These are phyloP conservation scores for Phytophthora pseudosyringae DNA, from an alignment of 352 stramenopile genomes.

Conservation along the genomic window DNA sequence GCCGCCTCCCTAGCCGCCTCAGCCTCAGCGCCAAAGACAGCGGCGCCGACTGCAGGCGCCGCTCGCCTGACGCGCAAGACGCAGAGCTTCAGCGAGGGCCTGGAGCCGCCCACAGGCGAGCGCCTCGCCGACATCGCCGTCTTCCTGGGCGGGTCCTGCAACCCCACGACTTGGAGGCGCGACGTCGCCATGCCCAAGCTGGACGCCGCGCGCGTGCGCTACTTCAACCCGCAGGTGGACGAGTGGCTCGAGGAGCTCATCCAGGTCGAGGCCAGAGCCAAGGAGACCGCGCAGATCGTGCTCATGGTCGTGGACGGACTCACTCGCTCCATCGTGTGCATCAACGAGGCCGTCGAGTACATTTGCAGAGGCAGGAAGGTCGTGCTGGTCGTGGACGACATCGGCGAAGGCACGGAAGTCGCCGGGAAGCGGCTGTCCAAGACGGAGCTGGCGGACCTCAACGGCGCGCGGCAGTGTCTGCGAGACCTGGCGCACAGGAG, in stretches of 20 bases:
- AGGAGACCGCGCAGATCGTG: conserved; percentile 84
- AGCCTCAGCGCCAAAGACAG: conserved; percentile 19
- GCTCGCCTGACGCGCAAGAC: conserved; percentile 47
- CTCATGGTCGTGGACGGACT: conserved; percentile 86
- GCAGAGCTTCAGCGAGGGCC: conserved; percentile 58
- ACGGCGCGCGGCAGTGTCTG: conserved; percentile 82
- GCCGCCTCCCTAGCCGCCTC: neutral
- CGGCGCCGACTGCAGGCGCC: conserved; percentile 12
- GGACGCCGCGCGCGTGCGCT: conserved; percentile 66
- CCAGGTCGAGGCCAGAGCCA: conserved; percentile 77
- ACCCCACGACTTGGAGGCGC: conserved; percentile 87
- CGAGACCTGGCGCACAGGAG: conserved; percentile 62
- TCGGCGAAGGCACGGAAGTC: conserved; percentile 52
- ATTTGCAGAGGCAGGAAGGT: conserved; percentile 79
- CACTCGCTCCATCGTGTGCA: conserved; percentile 85
- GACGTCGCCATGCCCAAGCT: conserved; percentile 84
- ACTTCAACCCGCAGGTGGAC: conserved; percentile 91
- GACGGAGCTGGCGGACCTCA: conserved; percentile 82
- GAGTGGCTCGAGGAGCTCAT: conserved; percentile 90
- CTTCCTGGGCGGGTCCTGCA: conserved; percentile 89
- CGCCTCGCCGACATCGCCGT: conserved; percentile 57
- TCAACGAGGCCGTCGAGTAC: conserved; percentile 90
- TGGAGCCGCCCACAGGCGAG: conserved; percentile 42
- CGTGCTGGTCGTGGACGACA: conserved; percentile 85
- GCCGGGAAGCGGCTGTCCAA: conserved; percentile 58